Percentiles rank a stretch among this genome's conserved stretches.
phyloP scores from a whole-genome alignment of 2,329 filamentous ascomycete genomes.

The Diplodia seriata region DNA sequence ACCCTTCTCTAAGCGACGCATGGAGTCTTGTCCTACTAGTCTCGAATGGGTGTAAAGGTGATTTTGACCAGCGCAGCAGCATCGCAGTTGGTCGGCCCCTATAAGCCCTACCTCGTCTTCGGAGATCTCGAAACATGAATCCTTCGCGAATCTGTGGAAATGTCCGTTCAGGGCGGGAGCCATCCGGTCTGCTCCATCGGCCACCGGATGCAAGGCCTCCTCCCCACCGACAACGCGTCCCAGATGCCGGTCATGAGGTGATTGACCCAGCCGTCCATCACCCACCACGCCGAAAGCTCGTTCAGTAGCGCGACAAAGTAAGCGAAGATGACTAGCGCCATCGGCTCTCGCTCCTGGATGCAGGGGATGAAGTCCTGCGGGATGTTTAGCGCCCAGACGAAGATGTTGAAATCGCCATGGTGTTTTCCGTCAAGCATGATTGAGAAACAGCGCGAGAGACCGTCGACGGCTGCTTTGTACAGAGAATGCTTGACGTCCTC shows the following conservation, averaged over 20 bases:
- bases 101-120: not conserved
- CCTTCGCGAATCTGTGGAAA: not conserved
- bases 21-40: too few relatives aligned
- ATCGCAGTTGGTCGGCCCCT: not conserved
- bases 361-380: constrained; percentile 6
- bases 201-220: constrained; percentile 6
- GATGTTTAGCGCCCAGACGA: constrained; percentile 9
- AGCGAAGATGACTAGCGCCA: constrained; percentile 15
- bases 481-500: not conserved
- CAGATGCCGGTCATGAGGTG: constrained; percentile 8
- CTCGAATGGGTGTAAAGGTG: too few relatives aligned
- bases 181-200: constrained; percentile 17
- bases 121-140: not conserved
- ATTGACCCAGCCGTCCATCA: constrained; percentile 9
- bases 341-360: constrained; percentile 11
- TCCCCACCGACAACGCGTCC: not conserved
- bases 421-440: not conserved
- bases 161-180: not conserved
- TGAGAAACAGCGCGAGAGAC: not conserved
- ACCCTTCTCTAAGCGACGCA: too few relatives aligned
- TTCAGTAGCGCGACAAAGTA: constrained; percentile 14
- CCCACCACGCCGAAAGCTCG: constrained; percentile 9
- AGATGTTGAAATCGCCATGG: constrained; percentile 9
- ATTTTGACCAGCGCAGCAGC: too few relatives aligned
- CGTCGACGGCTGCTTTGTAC: constrained; percentile 9